These are phyloP conservation scores for Bruguiera parviflora DNA, from an alignment of 345 rosid genomes.

Conservation along the genomic window DNA sequence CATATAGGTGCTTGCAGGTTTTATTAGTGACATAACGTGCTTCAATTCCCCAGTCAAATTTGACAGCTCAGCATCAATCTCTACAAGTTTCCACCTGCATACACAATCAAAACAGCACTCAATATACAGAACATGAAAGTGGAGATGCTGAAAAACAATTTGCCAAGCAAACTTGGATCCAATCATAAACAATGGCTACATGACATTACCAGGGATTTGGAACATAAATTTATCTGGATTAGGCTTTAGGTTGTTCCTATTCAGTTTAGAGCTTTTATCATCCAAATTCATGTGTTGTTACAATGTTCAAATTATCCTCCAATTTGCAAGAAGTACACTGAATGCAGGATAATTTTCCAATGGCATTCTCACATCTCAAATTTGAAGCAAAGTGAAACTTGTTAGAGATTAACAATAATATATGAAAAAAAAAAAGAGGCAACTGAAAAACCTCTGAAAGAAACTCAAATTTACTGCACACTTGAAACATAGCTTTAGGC, in stretches of 20 bases:
- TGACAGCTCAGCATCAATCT: constrained; percentile 79
- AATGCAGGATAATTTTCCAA: not conserved
- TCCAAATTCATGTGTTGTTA: not conserved
- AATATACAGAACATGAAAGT: constrained; percentile 3
- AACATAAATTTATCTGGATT: not conserved
- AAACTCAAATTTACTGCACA: not conserved
- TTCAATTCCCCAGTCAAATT: constrained; percentile 59
- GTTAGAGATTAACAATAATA: too few relatives aligned
- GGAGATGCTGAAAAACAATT: not conserved
- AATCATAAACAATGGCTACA: not conserved
- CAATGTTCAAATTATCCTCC: not conserved
- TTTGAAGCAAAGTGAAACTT: too few relatives aligned
- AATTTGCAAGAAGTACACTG: not conserved
- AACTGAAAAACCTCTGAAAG: not conserved
- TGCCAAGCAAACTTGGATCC: not conserved
- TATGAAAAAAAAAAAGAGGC: too few relatives aligned
- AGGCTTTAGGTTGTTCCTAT: not conserved
- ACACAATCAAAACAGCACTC: constrained; percentile 15
- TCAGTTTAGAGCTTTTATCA: not conserved
- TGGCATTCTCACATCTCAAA: not conserved
- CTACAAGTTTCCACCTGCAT: constrained; percentile 91
- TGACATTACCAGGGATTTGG: not conserved
- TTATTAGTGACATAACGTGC: constrained; percentile 75
- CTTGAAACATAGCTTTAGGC: not conserved
- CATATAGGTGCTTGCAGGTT: constrained; percentile 90